phyloP scores from a whole-genome alignment of 768 basidiomycete species.

The Russula sp. region DNA sequence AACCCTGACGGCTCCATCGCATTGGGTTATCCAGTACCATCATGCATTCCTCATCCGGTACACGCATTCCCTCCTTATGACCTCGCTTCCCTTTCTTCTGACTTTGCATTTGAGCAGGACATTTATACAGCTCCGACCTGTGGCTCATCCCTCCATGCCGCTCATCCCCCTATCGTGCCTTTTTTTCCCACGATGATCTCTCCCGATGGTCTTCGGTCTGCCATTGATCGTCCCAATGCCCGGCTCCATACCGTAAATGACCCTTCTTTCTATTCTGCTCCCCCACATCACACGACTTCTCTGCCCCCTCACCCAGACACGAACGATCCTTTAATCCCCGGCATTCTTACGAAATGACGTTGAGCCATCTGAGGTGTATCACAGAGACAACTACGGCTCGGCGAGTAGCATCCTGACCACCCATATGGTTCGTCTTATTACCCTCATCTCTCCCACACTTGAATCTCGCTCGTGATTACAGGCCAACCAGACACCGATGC shows the following conservation, averaged over 20 bases:
- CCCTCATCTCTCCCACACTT: background rate
- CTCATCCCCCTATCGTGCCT: constrained; percentile 18
- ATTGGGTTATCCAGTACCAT: constrained; percentile 13
- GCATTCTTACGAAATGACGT: too few species aligned
- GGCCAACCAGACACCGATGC: constrained; percentile 83
- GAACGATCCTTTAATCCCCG: too few species aligned
- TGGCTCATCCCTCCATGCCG: background rate
- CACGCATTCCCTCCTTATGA: constrained; percentile 23
- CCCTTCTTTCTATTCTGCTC: constrained; percentile 25
- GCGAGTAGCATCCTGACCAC: too few species aligned
- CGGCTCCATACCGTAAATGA: constrained; percentile 7
- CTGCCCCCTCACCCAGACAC: too few species aligned
- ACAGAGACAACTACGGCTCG: too few species aligned
- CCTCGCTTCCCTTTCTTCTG: constrained; percentile 8
- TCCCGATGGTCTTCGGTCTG: constrained; percentile 19
- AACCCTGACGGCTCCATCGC: constrained; percentile 3
- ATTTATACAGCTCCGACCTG: constrained; percentile 20
- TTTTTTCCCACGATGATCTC: constrained; percentile 30
- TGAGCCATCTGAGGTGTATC: too few species aligned
- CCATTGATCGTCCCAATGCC: constrained; percentile 15
- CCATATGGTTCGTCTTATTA: too few species aligned
- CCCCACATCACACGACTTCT: constrained; percentile 30
- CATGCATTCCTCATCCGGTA: constrained; percentile 17
- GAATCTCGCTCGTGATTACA: constrained; percentile 34
- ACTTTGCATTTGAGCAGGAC: constrained; percentile 25